phyloP scores from a whole-genome alignment of 1,284 basidiomycete species.

The Tranzscheliella williamsii region DNA sequence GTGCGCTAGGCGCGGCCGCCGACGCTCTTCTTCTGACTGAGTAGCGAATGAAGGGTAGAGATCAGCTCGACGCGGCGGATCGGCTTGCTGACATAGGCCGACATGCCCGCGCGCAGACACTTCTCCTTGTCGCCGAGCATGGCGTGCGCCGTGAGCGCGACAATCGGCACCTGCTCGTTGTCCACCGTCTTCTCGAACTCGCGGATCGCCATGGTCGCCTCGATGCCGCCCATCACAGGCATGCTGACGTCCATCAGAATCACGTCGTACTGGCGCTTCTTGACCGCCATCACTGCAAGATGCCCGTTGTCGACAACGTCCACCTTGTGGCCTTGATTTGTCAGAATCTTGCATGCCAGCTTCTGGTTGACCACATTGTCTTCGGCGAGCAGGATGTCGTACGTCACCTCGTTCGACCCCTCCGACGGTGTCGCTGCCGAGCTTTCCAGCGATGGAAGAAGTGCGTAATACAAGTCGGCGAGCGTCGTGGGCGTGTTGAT shows the following conservation, averaged over 20 bases:
- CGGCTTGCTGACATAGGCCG: constrained; percentile 55
- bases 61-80: constrained; percentile 56
- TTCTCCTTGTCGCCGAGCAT: constrained; percentile 61
- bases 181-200: constrained; percentile 76
- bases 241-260: constrained; percentile 85
- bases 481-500: constrained; percentile 86
- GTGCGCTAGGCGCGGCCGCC: constrained; percentile 11
- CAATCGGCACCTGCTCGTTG: constrained; percentile 81
- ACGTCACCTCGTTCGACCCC: constrained; percentile 77
- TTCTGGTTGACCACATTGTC: constrained; percentile 98
- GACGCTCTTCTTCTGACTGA: constrained; percentile 39
- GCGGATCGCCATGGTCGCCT: constrained; percentile 70
- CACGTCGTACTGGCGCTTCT: constrained; percentile 71
- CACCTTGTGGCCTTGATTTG: constrained; percentile 93
- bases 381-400: constrained; percentile 94
- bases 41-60: constrained; percentile 48
- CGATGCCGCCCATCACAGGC: constrained; percentile 66
- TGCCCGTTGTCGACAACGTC: constrained; percentile 98
- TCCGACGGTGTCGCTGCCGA: constrained; percentile 81
- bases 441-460: constrained; percentile 91
- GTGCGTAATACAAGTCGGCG: constrained; percentile 86
- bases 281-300: constrained; percentile 85
- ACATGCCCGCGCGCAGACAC: constrained; percentile 57
- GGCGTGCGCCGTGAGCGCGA: constrained; percentile 89
- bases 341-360: constrained; percentile 92